Evolutionary conservation across 2,329 filamentous ascomycete species (phyloP).

Genomic region (Byssochlamys sp.): DNA sequence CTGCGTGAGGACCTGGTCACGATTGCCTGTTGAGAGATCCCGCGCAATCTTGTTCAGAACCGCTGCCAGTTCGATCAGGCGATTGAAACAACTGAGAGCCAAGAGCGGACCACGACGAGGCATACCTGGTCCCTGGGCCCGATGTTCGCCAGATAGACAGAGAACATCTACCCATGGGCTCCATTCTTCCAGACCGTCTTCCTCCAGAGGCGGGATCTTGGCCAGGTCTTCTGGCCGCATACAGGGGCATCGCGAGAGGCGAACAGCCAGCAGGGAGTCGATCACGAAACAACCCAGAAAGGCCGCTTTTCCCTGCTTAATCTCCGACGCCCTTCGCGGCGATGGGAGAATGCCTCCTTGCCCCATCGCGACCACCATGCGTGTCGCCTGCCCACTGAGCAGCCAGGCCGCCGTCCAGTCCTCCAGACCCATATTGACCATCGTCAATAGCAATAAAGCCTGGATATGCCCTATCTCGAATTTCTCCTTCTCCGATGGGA

Average conservation of each 20-base stretch:
- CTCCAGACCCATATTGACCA: conserved; percentile 42
- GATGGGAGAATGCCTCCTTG: conserved; percentile 17
- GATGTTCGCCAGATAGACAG: conserved; percentile 25
- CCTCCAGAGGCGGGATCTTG: conserved; percentile 43
- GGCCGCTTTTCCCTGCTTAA: conserved; percentile 32
- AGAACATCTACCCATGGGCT: conserved; percentile 55
- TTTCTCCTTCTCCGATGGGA: conserved; percentile 31
- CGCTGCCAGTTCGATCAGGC: conserved; percentile 33
- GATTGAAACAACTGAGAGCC: conserved; percentile 46
- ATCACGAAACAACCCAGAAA: conserved; percentile 46
- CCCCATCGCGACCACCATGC: conserved; percentile 36
- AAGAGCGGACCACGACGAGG: conserved; percentile 34
- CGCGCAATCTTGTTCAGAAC: conserved; percentile 27
- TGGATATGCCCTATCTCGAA: conserved; percentile 36
- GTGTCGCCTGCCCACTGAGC: conserved; percentile 43
- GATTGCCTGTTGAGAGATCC: conserved; percentile 20
- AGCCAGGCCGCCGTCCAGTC: conserved; percentile 45
- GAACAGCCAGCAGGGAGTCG: conserved; percentile 43
- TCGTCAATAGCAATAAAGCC: conserved; percentile 36
- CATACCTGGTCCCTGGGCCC: conserved; percentile 11
- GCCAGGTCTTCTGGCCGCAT: conserved; percentile 40
- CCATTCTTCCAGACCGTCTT: conserved; percentile 65
- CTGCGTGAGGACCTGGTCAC: conserved; percentile 20
- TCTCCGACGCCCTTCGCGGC: conserved; percentile 22
- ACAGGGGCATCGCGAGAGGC: conserved; percentile 37